These are phyloP conservation scores for Byssochlamys sp. DNA, from an alignment of 2,329 filamentous ascomycete species.

Conservation along the genomic window DNA sequence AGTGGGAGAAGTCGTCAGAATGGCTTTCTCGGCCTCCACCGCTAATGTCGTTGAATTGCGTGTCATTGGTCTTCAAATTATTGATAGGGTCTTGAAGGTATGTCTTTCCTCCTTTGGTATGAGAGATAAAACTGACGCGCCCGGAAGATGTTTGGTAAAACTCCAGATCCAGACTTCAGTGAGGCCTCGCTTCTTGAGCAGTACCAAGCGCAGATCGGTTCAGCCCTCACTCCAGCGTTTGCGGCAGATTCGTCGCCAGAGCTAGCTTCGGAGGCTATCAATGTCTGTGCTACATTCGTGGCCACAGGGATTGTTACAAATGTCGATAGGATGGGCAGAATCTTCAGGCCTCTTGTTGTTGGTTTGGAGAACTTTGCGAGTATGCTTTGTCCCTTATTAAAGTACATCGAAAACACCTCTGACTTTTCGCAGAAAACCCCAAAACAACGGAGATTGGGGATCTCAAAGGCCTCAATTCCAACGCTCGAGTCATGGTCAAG, in stretches of 20 bases:
- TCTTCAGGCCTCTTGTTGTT: constrained; percentile 82
- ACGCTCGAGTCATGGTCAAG: constrained; percentile 96
- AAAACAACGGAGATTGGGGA: constrained; percentile 86
- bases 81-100: constrained; percentile 76
- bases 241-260: constrained; percentile 92
- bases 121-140: not conserved
- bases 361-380: constrained; percentile 85
- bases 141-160: constrained; percentile 73
- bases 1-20: constrained; percentile 85
- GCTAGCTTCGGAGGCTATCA: constrained; percentile 87
- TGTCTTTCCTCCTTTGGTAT: constrained; percentile 1
- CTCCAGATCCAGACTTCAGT: constrained; percentile 92
- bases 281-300: constrained; percentile 96
- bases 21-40: constrained; percentile 95
- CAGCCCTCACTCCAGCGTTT: constrained; percentile 89
- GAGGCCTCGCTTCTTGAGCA: constrained; percentile 93
- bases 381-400: constrained; percentile 19
- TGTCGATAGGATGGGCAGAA: constrained; percentile 95
- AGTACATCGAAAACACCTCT: constrained; percentile 1
- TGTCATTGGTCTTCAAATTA: constrained; percentile 84
- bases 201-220: constrained; percentile 96
- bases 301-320: constrained; percentile 95
- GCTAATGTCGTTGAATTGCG: constrained; percentile 82
- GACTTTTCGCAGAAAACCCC: constrained; percentile 44
- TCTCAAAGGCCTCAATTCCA: constrained; percentile 81